phyloP scores from a whole-genome alignment of 768 basidiomycete genomes.

The Rhodosporidiobolus sp. region DNA sequence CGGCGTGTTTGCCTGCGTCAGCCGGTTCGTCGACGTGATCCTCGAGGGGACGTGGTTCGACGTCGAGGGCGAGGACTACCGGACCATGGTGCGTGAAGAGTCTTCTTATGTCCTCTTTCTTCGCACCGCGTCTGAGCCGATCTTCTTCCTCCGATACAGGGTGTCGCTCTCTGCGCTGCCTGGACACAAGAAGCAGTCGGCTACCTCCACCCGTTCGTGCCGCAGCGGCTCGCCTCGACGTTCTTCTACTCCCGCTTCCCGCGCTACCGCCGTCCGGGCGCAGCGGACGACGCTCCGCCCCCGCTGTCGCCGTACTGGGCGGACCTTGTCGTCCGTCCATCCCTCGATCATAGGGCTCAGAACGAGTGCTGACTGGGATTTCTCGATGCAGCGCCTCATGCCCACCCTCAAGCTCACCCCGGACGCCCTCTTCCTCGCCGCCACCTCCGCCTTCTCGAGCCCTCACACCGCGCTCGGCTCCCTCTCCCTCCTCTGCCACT shows the following conservation, averaged over 20 bases:
- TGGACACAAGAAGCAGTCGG: not conserved
- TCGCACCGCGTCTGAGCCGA: too few relatives aligned
- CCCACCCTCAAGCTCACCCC: not conserved
- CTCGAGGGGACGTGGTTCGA: not conserved
- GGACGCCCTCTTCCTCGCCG: not conserved
- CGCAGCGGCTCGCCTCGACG: not conserved
- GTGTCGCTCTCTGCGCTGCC: not conserved
- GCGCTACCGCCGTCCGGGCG: not conserved
- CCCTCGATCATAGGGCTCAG: too few relatives aligned
- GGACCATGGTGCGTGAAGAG: not conserved
- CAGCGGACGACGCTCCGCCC: not conserved
- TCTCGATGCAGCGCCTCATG: too few relatives aligned
- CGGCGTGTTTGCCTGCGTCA: not conserved
- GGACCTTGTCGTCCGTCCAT: too few relatives aligned
- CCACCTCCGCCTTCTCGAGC: not conserved
- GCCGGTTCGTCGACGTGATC: not conserved
- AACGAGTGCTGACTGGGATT: too few relatives aligned
- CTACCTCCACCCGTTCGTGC: not conserved
- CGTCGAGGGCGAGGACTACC: not conserved
- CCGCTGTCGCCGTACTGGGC: too few relatives aligned
- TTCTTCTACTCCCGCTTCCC: slow-evolving; percentile 4
- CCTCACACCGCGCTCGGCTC: not conserved
- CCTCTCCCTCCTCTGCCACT: slow-evolving; percentile 1
- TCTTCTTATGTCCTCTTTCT: too few relatives aligned
- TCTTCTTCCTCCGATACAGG: not conserved